phyloP scores from a whole-genome alignment of 1,284 basidiomycete species.

The Leccinum huronense region DNA sequence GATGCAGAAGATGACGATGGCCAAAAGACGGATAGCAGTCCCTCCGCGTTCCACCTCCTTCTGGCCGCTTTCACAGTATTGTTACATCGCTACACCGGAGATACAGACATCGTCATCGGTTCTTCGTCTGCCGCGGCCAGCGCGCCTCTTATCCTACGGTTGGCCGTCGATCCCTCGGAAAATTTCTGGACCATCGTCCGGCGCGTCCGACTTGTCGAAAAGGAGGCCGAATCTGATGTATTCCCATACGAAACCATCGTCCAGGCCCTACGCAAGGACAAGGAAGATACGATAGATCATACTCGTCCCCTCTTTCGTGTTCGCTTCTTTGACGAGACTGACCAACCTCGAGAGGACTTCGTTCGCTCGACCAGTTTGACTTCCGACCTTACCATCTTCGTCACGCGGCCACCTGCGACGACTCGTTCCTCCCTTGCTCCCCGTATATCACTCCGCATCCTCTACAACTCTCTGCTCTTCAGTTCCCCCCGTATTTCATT shows the following conservation, averaged over 20 bases:
- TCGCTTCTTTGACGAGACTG: slow-evolving; percentile 93
- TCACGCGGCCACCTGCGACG: slow-evolving; percentile 65
- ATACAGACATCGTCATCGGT: slow-evolving; percentile 92
- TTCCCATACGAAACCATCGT: slow-evolving; percentile 83
- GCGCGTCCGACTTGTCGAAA: slow-evolving; percentile 81
- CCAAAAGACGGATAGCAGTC: slow-evolving; percentile 44
- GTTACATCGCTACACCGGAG: slow-evolving; percentile 94
- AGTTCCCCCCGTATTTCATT: slow-evolving; percentile 74
- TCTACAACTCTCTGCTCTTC: slow-evolving; percentile 97
- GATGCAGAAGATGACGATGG: slow-evolving; percentile 53
- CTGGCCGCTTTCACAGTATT: slow-evolving; percentile 90
- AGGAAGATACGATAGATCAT: slow-evolving; percentile 54
- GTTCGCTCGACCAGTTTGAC: slow-evolving; percentile 80
- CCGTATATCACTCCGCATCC: slow-evolving; percentile 78
- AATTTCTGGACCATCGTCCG: slow-evolving; percentile 92
- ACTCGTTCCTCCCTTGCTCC: slow-evolving; percentile 74
- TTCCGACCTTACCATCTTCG: slow-evolving; percentile 88
- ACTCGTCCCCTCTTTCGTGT: slow-evolving; percentile 82
- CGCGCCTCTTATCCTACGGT: slow-evolving; percentile 82
- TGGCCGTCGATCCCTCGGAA: slow-evolving; percentile 84
- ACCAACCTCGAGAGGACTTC: slow-evolving; percentile 70
- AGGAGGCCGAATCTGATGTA: slow-evolving; percentile 80
- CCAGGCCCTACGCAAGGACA: slow-evolving; percentile 69
- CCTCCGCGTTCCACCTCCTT: slow-evolving; percentile 90
- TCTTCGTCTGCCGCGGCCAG: slow-evolving; percentile 81